These are phyloP conservation scores for Schrenkiella parvula DNA, from an alignment of 345 rosid species.

Conservation along the genomic window DNA sequence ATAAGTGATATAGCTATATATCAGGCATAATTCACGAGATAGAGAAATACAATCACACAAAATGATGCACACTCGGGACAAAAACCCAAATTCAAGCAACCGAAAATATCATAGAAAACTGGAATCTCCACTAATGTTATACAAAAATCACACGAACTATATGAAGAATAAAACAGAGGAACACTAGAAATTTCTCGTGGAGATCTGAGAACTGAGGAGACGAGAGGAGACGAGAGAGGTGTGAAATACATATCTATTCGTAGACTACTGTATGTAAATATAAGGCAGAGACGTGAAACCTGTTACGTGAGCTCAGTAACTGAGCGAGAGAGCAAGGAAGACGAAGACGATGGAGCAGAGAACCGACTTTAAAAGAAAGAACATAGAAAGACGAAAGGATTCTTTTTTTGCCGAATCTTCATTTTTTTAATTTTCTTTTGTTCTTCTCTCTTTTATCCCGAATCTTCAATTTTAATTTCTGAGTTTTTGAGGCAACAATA, in stretches of 20 bases:
- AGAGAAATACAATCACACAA: too few relatives aligned
- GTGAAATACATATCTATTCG: background rate
- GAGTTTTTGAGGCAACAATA: background rate
- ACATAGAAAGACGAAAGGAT: background rate
- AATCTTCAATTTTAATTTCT: background rate
- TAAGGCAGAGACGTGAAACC: background rate
- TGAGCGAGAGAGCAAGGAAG: background rate
- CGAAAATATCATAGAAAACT: too few relatives aligned
- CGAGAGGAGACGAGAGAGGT: background rate
- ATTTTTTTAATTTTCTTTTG: background rate
- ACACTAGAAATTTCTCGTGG: background rate
- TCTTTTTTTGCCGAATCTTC: background rate
- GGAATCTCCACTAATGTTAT: background rate
- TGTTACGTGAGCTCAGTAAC: slow-evolving; percentile 10
- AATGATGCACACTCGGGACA: background rate
- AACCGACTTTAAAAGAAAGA: background rate
- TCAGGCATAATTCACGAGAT: too few relatives aligned
- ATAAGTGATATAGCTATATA: too few relatives aligned
- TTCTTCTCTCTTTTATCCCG: background rate
- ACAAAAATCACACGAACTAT: background rate
- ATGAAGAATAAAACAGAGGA: background rate
- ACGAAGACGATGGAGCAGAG: slow-evolving; percentile 11
- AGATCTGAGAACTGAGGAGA: slow-evolving; percentile 5
- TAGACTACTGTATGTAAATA: background rate
- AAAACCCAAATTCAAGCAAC: background rate